phyloP scores from a whole-genome alignment of 139 green algal genomes.

The Chlorella sp. region DNA sequence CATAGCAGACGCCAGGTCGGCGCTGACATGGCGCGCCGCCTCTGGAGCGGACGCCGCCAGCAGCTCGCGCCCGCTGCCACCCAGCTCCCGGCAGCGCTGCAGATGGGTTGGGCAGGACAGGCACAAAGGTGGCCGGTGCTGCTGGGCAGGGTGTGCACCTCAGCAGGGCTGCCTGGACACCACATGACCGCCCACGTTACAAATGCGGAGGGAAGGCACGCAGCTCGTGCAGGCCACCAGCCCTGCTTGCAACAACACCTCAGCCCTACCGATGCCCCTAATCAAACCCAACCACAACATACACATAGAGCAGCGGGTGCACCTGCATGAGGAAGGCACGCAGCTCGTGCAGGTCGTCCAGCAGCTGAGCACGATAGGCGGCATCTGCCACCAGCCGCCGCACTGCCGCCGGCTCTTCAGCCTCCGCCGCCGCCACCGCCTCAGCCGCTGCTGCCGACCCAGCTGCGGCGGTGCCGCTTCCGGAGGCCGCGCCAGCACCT shows the following conservation, averaged over 20 bases:
- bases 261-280: too few species aligned
- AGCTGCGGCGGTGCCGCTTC: background rate
- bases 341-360: slow-evolving; percentile 49
- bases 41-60: background rate
- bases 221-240: too few species aligned
- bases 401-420: background rate
- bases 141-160: too few species aligned
- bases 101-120: too few species aligned
- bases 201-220: too few species aligned
- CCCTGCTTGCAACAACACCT: too few species aligned
- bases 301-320: too few species aligned
- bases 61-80: slow-evolving; percentile 5
- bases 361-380: slow-evolving; percentile 30
- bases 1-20: slow-evolving; percentile 21
- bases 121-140: too few species aligned
- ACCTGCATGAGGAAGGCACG: slow-evolving; percentile 44
- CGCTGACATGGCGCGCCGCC: slow-evolving; percentile 17
- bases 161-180: too few species aligned
- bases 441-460: background rate
- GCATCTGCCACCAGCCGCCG: slow-evolving; percentile 39
- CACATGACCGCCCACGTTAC: too few species aligned
- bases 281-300: too few species aligned
- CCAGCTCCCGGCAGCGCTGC: slow-evolving; percentile 26
- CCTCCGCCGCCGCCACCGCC: background rate
- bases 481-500: too few species aligned